Evolutionary conservation across 371 early-diverging fungal species (phyloP), one percentile per base, ranked within the genome.

Genomic region (Mucor irregularis): DNA sequence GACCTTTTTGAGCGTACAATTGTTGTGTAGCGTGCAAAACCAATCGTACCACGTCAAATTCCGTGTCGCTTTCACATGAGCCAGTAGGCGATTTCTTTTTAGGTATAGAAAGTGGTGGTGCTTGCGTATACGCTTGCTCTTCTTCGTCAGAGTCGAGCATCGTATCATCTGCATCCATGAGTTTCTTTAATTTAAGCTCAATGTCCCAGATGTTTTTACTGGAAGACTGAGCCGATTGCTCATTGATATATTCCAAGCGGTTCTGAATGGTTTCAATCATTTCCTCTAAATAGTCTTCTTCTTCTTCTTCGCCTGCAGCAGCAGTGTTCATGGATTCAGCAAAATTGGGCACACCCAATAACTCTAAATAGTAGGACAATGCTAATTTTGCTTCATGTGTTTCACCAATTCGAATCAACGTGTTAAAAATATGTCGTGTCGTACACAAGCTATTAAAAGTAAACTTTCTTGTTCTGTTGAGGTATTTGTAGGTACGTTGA

Each of bases 401-500:
- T 44, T 89, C 82, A 16, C 88, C 89, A 17, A 84, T 47, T 17
- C 66, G 71, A 5, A 82, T 55, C 17, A 87, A 68, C 0, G 80
- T 66, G 34, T 78, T 74, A 57, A 86, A 78, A 3, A 88, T 61
- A 56, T 82, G 85, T 0, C 90, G 84, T 21, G 85, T 43, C 22
- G 88, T 73, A 5, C 77, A 74, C 5, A 86, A 78, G 38, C 85
- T 88, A 59, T 91, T 88, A 65, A 86, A 90, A 0, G 90, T 90
- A 40, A 76, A 76, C 54, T 76, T 74, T 1, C 84, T 73, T 8
- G 81, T 76, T 14, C 79, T 75, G 43, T 84, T 83, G 43, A 91
- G 66, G 33, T 63, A 73, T 31, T 26, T 31, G 7, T 43, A 25
- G 4, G 33, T 49, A 28, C 44, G 47, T 24, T 66, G 62, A 37